phyloP scores from a whole-genome alignment of 2,329 filamentous ascomycete genomes.

The Fusarium nisikadoi region DNA sequence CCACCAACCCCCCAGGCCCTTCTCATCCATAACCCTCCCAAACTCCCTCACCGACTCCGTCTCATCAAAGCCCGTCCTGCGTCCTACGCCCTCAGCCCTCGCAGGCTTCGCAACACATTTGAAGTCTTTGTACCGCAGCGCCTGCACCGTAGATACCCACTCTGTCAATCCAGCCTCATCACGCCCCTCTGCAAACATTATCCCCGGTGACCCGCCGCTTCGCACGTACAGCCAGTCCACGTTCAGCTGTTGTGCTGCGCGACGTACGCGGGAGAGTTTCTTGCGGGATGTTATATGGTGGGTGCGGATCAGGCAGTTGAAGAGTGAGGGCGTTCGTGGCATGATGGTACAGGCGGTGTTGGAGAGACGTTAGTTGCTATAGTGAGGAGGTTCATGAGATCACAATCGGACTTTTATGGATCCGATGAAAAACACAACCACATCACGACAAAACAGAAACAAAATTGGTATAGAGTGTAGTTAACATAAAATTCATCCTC shows the following conservation, averaged over 20 bases:
- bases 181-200: conserved; percentile 79
- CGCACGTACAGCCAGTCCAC: conserved; percentile 71
- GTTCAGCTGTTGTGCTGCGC: conserved; percentile 68
- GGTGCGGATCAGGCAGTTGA: conserved; percentile 71
- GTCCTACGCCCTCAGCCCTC: not conserved
- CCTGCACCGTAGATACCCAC: conserved; percentile 74
- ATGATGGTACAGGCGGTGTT: conserved; percentile 13
- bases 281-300: conserved; percentile 86
- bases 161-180: conserved; percentile 63
- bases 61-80: conserved; percentile 59
- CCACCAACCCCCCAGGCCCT: conserved; percentile 68
- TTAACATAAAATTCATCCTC: conserved; percentile 23
- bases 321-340: conserved; percentile 32
- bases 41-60: conserved; percentile 73
- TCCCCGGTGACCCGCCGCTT: conserved; percentile 74
- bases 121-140: conserved; percentile 78
- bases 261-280: conserved; percentile 70
- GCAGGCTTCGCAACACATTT: conserved; percentile 64
- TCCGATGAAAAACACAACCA: conserved; percentile 2
- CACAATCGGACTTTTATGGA: conserved; percentile 29
- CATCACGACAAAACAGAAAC: not conserved
- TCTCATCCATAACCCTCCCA: conserved; percentile 67
- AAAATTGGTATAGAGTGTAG: not conserved
- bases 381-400: not conserved
- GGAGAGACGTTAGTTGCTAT: not conserved